phyloP scores from a whole-genome alignment of 306 rosid species.

The Citrullus mucosospermus region DNA sequence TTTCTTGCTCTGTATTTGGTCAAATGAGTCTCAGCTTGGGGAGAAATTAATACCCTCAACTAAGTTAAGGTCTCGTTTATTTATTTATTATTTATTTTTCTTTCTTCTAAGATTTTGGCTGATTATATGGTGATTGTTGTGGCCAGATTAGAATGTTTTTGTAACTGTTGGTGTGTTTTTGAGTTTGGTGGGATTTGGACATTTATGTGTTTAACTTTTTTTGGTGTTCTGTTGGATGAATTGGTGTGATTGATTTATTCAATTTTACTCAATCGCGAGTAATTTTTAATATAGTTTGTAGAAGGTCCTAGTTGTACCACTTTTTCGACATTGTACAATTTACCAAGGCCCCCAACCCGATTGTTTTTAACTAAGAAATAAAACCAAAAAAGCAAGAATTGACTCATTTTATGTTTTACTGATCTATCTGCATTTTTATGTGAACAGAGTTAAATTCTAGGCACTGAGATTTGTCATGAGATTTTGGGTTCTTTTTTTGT shows the following conservation, averaged over 20 bases:
- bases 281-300: not conserved
- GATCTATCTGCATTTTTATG: not conserved
- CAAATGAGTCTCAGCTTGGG: not conserved
- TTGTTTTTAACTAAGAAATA: too few relatives aligned
- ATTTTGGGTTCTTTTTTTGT: not conserved
- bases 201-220: not conserved
- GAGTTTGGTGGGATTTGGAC: not conserved
- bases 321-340: not conserved
- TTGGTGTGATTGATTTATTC: not conserved
- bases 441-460: not conserved
- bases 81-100: not conserved
- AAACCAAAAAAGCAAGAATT: too few relatives aligned
- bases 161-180: not conserved
- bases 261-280: not conserved
- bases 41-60: not conserved
- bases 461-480: not conserved
- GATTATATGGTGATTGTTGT: not conserved
- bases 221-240: not conserved
- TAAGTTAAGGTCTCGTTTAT: not conserved
- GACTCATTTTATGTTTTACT: not conserved
- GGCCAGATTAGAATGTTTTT: not conserved
- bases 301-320: not conserved
- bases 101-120: not conserved
- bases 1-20: not conserved
- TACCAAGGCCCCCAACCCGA: too few relatives aligned